Evolutionary conservation across 352 stramenopile species (phyloP).

Genomic region (Phytopythium montanum): DNA sequence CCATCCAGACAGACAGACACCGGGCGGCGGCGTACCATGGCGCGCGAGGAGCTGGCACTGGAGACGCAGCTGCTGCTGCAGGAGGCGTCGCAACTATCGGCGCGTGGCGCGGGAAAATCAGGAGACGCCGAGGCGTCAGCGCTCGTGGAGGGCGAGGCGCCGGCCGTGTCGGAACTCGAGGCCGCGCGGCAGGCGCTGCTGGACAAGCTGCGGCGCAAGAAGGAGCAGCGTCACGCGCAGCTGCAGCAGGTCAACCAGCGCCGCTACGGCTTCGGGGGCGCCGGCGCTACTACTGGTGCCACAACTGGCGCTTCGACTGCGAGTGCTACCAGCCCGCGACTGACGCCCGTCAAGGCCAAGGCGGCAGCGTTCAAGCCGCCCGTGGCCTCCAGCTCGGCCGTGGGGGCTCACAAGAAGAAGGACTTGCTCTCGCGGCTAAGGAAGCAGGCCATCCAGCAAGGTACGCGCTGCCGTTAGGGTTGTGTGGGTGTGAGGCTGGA

Average conservation of each 20-base stretch:
- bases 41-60: conserved; percentile 55
- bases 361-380: conserved; percentile 42
- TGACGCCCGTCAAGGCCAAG: conserved; percentile 37
- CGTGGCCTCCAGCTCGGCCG: conserved; percentile 26
- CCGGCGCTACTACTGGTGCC: neutral
- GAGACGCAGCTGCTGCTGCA: conserved; percentile 80
- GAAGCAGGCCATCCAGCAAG: conserved; percentile 61
- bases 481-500: neutral
- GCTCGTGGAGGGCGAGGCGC: conserved; percentile 17
- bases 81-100: conserved; percentile 58
- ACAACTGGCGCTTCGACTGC: neutral
- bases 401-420: conserved; percentile 50
- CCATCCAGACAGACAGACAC: no score
- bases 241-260: conserved; percentile 42
- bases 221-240: conserved; percentile 45
- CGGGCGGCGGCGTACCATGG: conserved; percentile 21
- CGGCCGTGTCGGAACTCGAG: conserved; percentile 43
- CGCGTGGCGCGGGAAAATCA: conserved; percentile 25
- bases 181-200: conserved; percentile 50
- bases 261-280: conserved; percentile 30
- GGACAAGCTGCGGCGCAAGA: conserved; percentile 64
- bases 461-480: neutral
- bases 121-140: conserved; percentile 11
- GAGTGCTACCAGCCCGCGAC: conserved; percentile 2
- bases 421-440: conserved; percentile 49